phyloP scores from a whole-genome alignment of 495 filamentous ascomycete genomes.

The Penicillium argentinense region DNA sequence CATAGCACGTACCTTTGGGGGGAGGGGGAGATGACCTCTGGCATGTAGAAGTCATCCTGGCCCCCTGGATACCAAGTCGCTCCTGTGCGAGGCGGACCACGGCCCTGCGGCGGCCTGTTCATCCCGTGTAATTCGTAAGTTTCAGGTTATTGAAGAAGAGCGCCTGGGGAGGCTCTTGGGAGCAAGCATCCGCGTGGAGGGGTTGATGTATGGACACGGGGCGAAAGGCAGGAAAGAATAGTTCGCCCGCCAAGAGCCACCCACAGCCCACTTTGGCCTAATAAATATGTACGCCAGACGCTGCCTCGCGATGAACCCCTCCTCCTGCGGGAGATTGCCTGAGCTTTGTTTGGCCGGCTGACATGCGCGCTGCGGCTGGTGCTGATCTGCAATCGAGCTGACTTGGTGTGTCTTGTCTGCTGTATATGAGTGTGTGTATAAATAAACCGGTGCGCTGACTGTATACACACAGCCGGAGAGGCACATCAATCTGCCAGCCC shows the following conservation, averaged over 20 bases:
- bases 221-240: conserved; percentile 12
- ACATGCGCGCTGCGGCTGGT: no score
- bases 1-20: conserved; percentile 75
- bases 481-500: no score
- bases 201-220: background rate
- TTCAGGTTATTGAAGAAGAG: background rate
- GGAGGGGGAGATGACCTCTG: conserved; percentile 74
- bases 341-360: no score
- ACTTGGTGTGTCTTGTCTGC: no score
- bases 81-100: conserved; percentile 57
- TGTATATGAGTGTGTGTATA: no score
- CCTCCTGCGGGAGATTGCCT: no score
- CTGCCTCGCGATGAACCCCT: no score
- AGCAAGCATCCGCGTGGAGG: background rate
- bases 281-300: no score
- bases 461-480: no score
- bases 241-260: conserved; percentile 3
- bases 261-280: conserved; percentile 13
- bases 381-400: no score
- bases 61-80: conserved; percentile 91
- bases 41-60: conserved; percentile 83
- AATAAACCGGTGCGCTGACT: no score
- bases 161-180: background rate
- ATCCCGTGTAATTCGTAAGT: conserved; percentile 17
- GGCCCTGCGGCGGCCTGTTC: conserved; percentile 38